Conservation (phyloP, 2,329 filamentous ascomycete species). For the Chaetothyriales sp. region DNA sequence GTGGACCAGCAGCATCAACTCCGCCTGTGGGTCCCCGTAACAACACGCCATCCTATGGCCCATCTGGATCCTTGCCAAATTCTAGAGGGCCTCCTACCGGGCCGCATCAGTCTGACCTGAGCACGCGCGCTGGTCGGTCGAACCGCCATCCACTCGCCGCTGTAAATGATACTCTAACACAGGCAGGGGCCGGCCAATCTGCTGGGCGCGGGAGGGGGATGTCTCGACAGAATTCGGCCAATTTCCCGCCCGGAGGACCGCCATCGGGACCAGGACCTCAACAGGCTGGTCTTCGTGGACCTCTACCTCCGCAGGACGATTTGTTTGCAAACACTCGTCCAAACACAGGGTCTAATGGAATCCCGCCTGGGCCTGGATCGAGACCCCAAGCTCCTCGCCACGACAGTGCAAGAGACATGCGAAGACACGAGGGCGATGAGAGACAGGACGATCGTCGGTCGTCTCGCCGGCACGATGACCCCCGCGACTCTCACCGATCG, state of each 20-base stretch:
- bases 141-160: slow-evolving; percentile 29
- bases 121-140: slow-evolving; percentile 25
- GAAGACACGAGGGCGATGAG: slow-evolving; percentile 7
- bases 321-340: slow-evolving; percentile 19
- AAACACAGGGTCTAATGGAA: slow-evolving; percentile 11
- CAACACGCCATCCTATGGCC: slow-evolving; percentile 20
- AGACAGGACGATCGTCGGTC: slow-evolving; percentile 14
- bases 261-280: slow-evolving; percentile 20
- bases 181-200: slow-evolving; percentile 22
- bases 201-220: slow-evolving; percentile 27
- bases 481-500: slow-evolving; percentile 8
- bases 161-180: slow-evolving; percentile 34
- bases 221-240: slow-evolving; percentile 20
- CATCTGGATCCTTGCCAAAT: slow-evolving; percentile 23
- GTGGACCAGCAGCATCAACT: slow-evolving; percentile 14
- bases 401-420: slow-evolving; percentile 10
- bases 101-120: slow-evolving; percentile 23
- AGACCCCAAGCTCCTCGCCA: slow-evolving; percentile 11
- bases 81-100: slow-evolving; percentile 25
- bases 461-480: slow-evolving; percentile 13
- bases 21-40: slow-evolving; percentile 28
- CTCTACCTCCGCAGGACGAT: slow-evolving; percentile 22
- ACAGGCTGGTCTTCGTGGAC: slow-evolving; percentile 19
- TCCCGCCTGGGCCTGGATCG: slow-evolving; percentile 13
- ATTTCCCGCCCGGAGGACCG: slow-evolving; percentile 10